These are phyloP conservation scores for Malus hybrid DNA, from an alignment of 331 rosid species.

Conservation along the genomic window DNA sequence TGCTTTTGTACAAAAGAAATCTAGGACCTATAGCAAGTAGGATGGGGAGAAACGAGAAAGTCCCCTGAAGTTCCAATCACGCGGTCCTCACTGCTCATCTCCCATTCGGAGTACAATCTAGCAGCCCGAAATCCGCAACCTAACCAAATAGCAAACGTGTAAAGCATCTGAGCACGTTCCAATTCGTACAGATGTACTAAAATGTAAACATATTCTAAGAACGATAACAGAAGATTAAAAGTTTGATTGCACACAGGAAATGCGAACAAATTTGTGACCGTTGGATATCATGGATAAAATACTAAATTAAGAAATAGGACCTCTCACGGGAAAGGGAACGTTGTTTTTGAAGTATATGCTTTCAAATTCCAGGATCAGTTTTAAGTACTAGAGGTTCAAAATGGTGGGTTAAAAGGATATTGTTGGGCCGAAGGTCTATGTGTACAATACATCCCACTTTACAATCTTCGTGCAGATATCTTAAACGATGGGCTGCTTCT, in stretches of 20 bases:
- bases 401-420: slow-evolving; percentile 88
- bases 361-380: background rate
- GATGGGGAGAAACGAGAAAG: background rate
- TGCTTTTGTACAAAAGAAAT: background rate
- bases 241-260: background rate
- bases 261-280: background rate
- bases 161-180: background rate
- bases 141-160: slow-evolving; percentile 13
- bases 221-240: background rate
- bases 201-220: no score
- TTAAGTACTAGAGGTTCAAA: slow-evolving; percentile 75
- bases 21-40: background rate
- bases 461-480: slow-evolving; percentile 97
- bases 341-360: background rate
- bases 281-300: background rate
- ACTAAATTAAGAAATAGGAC: background rate
- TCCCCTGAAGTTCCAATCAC: slow-evolving; percentile 73
- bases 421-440: slow-evolving; percentile 80
- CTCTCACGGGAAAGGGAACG: background rate
- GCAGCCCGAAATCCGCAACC: slow-evolving; percentile 97
- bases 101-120: slow-evolving; percentile 83
- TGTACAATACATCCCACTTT: slow-evolving; percentile 91
- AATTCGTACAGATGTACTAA: background rate
- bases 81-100: slow-evolving; percentile 49
- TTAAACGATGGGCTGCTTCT: slow-evolving; percentile 77